A percentile compares a stretch with the other conserved stretches of the same genome.
These are phyloP conservation scores for Leccinum subtestaceum DNA, from an alignment of 768 basidiomycete genomes.

Conservation along the genomic window DNA sequence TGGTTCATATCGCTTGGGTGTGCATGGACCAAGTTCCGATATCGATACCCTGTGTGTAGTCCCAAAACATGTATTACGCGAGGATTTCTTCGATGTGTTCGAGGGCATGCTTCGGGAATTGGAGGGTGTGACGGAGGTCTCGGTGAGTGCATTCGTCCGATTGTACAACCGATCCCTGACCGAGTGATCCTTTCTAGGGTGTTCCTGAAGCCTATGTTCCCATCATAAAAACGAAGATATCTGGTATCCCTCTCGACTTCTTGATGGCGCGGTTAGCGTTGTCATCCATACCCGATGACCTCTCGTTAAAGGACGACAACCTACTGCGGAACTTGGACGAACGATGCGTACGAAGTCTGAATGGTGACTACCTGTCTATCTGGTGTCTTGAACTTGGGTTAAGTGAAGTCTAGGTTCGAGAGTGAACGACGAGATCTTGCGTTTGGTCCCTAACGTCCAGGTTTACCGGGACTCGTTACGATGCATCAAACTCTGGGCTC, in stretches of 20 bases:
- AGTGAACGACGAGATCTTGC: constrained; percentile 93
- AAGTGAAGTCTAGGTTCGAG: constrained; percentile 65
- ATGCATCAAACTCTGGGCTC: constrained; percentile 98
- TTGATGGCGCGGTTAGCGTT: constrained; percentile 87
- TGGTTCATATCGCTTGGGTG: constrained; percentile 96
- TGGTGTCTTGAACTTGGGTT: constrained; percentile 8
- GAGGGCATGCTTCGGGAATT: constrained; percentile 82
- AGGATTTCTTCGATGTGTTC: constrained; percentile 93
- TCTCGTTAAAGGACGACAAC: constrained; percentile 88
- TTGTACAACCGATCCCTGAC: background rate
- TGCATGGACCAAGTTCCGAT: constrained; percentile 93
- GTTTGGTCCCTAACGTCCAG: constrained; percentile 89
- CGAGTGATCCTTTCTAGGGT: constrained; percentile 49
- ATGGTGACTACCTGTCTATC: constrained; percentile 47
- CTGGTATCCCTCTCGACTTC: constrained; percentile 91
- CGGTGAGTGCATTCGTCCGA: constrained; percentile 53
- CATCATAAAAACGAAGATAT: constrained; percentile 87
- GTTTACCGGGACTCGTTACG: constrained; percentile 94
- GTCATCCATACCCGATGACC: constrained; percentile 86
- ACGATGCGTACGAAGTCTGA: constrained; percentile 90
- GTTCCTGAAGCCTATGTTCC: constrained; percentile 98
- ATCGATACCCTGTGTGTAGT: constrained; percentile 99
- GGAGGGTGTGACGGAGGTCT: constrained; percentile 84
- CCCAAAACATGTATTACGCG: constrained; percentile 91
- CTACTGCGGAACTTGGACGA: constrained; percentile 92